Percentiles rank a stretch among this genome's conserved stretches.
These are phyloP conservation scores for Cystoderma amianthinum DNA, from an alignment of 768 basidiomycete genomes.

Conservation along the genomic window DNA sequence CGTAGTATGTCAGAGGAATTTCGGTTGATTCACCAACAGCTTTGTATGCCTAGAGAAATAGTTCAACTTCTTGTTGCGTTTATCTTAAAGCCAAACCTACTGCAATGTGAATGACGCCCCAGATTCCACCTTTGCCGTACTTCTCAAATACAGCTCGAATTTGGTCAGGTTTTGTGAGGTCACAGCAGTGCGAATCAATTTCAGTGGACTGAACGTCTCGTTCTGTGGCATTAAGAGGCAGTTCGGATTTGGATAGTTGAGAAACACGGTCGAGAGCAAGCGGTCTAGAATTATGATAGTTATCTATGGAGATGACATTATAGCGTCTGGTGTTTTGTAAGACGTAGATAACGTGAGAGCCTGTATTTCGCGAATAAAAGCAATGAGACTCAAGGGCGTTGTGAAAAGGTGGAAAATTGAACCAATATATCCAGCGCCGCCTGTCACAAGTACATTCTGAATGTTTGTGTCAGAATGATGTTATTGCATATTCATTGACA, in stretches of 20 bases:
- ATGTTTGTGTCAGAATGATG: conserved; percentile 14
- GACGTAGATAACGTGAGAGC: conserved; percentile 88
- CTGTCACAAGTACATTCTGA: conserved; percentile 40
- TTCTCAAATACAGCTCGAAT: conserved; percentile 75
- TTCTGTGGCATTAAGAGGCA: conserved; percentile 59
- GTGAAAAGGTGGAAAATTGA: conserved; percentile 3
- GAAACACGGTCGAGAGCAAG: conserved; percentile 69
- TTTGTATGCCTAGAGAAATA: conserved; percentile 78
- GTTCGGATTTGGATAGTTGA: conserved; percentile 69
- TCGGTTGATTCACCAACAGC: conserved; percentile 96
- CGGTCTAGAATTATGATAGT: conserved; percentile 87
- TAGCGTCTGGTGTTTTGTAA: conserved; percentile 83
- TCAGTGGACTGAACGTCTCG: conserved; percentile 65
- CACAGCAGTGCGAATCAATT: conserved; percentile 63
- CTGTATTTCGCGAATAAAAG: conserved; percentile 44
- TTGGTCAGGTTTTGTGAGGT: conserved; percentile 68
- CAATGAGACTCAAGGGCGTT: conserved; percentile 7
- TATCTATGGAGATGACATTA: conserved; percentile 93
- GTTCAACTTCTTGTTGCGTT: not conserved
- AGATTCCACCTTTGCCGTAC: conserved; percentile 87
- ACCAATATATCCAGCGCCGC: conserved; percentile 92
- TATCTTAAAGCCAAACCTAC: conserved; percentile 38
- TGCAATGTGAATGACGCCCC: conserved; percentile 95
- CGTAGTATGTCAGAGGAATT: conserved; percentile 88
- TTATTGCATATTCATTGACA: conserved; percentile 16